phyloP scores from a whole-genome alignment of 228 moss, liverwort and hornwort genomes.

The Sphagnum magellanicum region DNA sequence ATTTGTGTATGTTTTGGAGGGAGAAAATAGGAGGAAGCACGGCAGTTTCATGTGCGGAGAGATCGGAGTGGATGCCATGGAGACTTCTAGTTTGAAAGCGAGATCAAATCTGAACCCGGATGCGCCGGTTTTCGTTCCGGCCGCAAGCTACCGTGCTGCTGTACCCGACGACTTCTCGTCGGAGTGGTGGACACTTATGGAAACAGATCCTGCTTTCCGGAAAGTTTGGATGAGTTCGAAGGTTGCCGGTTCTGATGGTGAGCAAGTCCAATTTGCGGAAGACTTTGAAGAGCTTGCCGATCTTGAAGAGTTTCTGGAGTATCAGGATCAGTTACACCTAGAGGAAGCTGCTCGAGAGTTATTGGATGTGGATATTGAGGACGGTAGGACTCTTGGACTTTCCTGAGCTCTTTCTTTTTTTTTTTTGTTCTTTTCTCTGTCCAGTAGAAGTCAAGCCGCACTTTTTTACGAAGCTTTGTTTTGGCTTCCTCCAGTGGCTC shows the following conservation, averaged over 20 bases:
- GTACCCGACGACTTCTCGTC: slow-evolving; percentile 71
- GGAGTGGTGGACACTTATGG: slow-evolving; percentile 79
- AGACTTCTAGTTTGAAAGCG: neutral
- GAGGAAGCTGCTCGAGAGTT: slow-evolving; percentile 32
- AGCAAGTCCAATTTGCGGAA: slow-evolving; percentile 27
- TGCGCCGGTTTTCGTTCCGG: slow-evolving; percentile 80
- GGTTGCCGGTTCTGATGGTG: slow-evolving; percentile 26
- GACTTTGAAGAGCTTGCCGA: slow-evolving; percentile 60
- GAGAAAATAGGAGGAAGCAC: too few species aligned
- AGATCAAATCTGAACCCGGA: slow-evolving; percentile 84
- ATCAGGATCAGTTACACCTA: slow-evolving; percentile 51
- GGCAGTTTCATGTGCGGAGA: too few species aligned
- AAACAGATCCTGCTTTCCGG: slow-evolving; percentile 73
- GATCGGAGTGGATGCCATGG: too few species aligned
- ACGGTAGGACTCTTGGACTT: slow-evolving; percentile 19
- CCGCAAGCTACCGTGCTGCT: slow-evolving; percentile 25
- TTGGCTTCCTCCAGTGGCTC: too few species aligned
- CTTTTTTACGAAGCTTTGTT: too few species aligned
- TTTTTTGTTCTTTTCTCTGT: too few species aligned
- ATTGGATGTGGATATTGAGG: slow-evolving; percentile 24
- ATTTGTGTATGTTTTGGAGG: too few species aligned
- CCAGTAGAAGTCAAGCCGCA: too few species aligned
- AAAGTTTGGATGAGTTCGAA: slow-evolving; percentile 72
- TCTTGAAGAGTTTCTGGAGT: slow-evolving; percentile 64
- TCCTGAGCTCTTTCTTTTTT: too few species aligned